Evolutionary conservation across 2,329 filamentous ascomycete species (phyloP).

Genomic region (Clonostachys rhizophaga): DNA sequence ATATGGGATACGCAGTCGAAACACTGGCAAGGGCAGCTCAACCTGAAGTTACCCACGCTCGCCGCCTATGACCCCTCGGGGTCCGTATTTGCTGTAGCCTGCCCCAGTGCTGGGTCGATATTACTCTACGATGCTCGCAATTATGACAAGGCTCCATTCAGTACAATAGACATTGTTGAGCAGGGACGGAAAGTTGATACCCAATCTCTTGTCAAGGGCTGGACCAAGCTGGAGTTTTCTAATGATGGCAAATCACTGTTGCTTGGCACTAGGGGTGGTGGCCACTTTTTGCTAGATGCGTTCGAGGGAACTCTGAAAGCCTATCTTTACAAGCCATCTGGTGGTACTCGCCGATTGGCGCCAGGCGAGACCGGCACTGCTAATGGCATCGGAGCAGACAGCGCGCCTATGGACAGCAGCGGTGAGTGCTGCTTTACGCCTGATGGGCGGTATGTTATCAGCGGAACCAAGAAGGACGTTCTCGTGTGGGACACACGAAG

Average conservation of each 20-base stretch:
- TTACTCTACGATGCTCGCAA: constrained; percentile 92
- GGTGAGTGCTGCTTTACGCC: constrained; percentile 86
- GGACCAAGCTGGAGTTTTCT: constrained; percentile 92
- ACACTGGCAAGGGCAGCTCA: constrained; percentile 74
- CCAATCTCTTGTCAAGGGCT: constrained; percentile 61
- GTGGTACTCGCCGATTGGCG: constrained; percentile 40
- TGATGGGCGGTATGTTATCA: constrained; percentile 83
- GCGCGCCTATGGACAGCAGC: constrained; percentile 42
- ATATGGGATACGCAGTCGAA: constrained; percentile 85
- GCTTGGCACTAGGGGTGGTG: constrained; percentile 75
- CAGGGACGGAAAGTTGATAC: constrained; percentile 40
- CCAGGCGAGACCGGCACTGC: constrained; percentile 39
- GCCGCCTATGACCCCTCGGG: constrained; percentile 90
- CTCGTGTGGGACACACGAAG: constrained; percentile 77
- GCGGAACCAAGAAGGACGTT: constrained; percentile 70
- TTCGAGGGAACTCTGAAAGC: constrained; percentile 79
- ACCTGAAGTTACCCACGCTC: constrained; percentile 76
- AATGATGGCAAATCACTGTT: constrained; percentile 91
- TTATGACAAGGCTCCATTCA: constrained; percentile 87
- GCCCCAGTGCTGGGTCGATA: constrained; percentile 71
- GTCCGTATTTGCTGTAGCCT: constrained; percentile 85
- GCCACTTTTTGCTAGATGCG: constrained; percentile 90
- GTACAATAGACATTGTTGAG: constrained; percentile 74
- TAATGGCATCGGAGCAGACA: constrained; percentile 27
- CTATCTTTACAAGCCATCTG: constrained; percentile 59